Base-by-base conservation (phyloP, 352 stramenopile genomes). In the Phytophthora foliorum region DNA sequence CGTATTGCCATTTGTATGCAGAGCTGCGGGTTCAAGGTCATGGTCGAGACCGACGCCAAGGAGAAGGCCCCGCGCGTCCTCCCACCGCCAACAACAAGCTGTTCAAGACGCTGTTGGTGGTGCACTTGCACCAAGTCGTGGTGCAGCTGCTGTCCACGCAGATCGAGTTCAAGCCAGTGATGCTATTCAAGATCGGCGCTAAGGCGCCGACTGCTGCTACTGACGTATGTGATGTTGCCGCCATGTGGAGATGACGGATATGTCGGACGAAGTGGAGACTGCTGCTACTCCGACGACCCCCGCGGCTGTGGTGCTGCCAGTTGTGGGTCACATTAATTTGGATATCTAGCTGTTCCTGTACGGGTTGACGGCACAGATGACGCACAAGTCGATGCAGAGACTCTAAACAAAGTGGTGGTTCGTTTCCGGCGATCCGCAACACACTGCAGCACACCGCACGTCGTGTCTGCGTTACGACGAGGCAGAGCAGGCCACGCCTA, bases 391-490 rank as follows among this genome's bases (percentile, higher is more conserved):
- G 19, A 65, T 65, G 16, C 61, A 77, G 4, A 90, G 17, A 84
- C 89, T 7, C 73, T 92, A 16, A 70, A 83, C 14, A 78, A 78
- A 32, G 80, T 83, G 38, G 77, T 92, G 10, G 66, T 62, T 48
- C 86, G 86, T 51, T 90, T 81, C 48, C 80, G 0, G 78, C 59
- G 25, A 95, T 93, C 32, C 89, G 80, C 59, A 83, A 75, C 46
- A 81, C 82, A 25, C 60, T 98, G 31, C 70, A 98, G 88, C 93
- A 19, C 91, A 98, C 67, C 90, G 93, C 65, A 97, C 92, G 19
- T 84, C 89, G 46, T 97, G 90, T 67, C 63, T 98, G 56, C 88
- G 80, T 22, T 94, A 97, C 63, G 90, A 98, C 62, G 91, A 98
- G 63, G 89, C 94, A 36, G 91, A 89, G 22, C 91, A 98, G 67